Conservation (phyloP, 140 eudicot genomes). For the Erigeron philadelphicus region DNA sequence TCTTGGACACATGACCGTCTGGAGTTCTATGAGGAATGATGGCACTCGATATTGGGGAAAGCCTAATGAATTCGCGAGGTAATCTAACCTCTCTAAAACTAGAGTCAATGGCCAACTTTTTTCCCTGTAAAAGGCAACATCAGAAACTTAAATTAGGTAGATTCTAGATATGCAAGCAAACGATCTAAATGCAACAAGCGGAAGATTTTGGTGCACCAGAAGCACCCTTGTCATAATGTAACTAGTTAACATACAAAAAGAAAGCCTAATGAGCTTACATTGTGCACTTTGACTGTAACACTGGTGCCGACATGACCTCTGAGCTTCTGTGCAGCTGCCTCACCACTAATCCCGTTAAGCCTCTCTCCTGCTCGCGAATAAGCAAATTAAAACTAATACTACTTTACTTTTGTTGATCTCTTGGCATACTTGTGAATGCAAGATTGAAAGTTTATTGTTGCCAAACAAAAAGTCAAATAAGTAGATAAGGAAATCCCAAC, state of each 20-base stretch:
- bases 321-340: constrained; percentile 92
- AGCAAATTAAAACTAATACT: not conserved
- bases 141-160: not conserved
- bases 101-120: constrained; percentile 42
- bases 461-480: not conserved
- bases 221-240: not conserved
- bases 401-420: not conserved
- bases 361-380: constrained; percentile 54
- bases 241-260: not conserved
- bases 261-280: constrained; percentile 32
- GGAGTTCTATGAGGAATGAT: constrained; percentile 76
- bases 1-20: constrained; percentile 73
- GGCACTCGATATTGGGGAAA: constrained; percentile 92
- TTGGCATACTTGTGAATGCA: not conserved
- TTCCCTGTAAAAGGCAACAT: constrained; percentile 46
- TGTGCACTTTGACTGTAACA: constrained; percentile 73
- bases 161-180: not conserved
- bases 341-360: constrained; percentile 77
- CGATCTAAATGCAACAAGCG: not conserved
- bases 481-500: not conserved
- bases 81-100: constrained; percentile 70
- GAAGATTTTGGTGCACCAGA: not conserved
- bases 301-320: constrained; percentile 93
- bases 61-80: constrained; percentile 82
- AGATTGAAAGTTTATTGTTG: not conserved